Percentiles rank a stretch among this genome's conserved stretches.
These are phyloP conservation scores for Dioscorea cayenensis DNA, from an alignment of 116 monocot species.

Conservation along the genomic window DNA sequence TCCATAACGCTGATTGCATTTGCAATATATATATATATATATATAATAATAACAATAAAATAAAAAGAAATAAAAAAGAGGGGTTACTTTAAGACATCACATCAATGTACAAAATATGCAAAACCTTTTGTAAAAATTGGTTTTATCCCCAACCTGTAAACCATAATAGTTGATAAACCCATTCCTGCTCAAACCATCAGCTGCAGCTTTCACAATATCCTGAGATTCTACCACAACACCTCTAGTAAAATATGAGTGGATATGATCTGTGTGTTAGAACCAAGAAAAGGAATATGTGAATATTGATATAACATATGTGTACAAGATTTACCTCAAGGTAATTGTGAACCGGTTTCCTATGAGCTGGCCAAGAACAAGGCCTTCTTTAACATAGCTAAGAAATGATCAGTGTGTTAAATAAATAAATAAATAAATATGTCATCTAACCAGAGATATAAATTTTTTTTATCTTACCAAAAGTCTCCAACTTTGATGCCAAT, in stretches of 20 bases:
- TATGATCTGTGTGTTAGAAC: constrained; percentile 2
- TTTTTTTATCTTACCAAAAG: constrained; percentile 52
- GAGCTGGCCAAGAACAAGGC: constrained; percentile 83
- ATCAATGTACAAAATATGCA: not conserved
- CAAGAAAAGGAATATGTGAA: not conserved
- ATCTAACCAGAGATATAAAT: not conserved
- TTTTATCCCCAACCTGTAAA: constrained; percentile 41
- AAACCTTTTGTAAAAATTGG: not conserved
- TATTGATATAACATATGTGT: not conserved
- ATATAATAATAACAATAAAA: not conserved
- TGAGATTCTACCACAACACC: constrained; percentile 71
- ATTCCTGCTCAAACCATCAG: constrained; percentile 53
- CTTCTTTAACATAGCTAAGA: constrained; percentile 71
- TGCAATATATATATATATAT: too few relatives aligned
- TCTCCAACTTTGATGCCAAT: constrained; percentile 83
- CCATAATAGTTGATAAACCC: constrained; percentile 98
- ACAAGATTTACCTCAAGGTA: constrained; percentile 59
- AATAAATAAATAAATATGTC: not conserved
- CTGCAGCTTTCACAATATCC: constrained; percentile 63
- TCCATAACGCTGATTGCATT: constrained; percentile 72
- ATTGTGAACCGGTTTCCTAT: constrained; percentile 84
- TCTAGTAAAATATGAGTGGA: constrained; percentile 21
- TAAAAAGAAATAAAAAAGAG: not conserved
- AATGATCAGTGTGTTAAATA: not conserved
- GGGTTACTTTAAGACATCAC: not conserved